Evolutionary conservation across 305 asterid species (phyloP), one percentile per base, ranked within the genome.

Genomic region (Plantago coronopus): DNA sequence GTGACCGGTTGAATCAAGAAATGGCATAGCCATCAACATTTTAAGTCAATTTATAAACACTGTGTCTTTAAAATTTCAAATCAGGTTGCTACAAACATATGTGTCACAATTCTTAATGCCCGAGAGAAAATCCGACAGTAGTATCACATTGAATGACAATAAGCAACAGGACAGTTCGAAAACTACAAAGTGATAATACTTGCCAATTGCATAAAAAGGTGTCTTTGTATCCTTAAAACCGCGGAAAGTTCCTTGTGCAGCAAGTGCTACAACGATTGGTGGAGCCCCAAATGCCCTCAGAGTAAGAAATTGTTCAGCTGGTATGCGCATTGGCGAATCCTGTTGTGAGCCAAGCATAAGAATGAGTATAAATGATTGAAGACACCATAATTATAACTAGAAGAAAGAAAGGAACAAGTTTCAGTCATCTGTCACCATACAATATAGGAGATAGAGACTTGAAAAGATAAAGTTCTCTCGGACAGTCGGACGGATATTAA

Each of bases 161-260:
- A n/a, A 65, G 38, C 22, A 43, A 17, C 21, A 19, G 29, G 15
- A 19, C 7, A 7, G 14, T 16, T 4, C 31, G n/a, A 54, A 0
- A 57, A 63, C 13, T 7, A 34, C 13, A 13, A 5, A 34, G 10
- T 34, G 13, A 34, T 57, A 73, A 73, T 70, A 79, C 96, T 81
- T 74, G 77, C 98, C 98, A 66, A 88, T 86, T 49, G 98, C 98
- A 81, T 77, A 86, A 59, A 91, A 72, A 50, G 98, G 98, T 59
- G 98, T 91, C 68, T 83, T 88, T 37, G 98, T 91, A 72, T 91
- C 98, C 83, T 88, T 86, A 71, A 91, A 88, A 65, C 98, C 98
- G 56, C 95, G 95, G 63, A 88, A 91, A 58, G 95, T 78, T 74
- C 96, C 98, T 74, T 91, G 98, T 57, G 91, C 91, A 72, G 98